These are phyloP conservation scores for Gnomoniopsis sp. DNA, from an alignment of 2,329 filamentous ascomycete species.

Conservation along the genomic window DNA sequence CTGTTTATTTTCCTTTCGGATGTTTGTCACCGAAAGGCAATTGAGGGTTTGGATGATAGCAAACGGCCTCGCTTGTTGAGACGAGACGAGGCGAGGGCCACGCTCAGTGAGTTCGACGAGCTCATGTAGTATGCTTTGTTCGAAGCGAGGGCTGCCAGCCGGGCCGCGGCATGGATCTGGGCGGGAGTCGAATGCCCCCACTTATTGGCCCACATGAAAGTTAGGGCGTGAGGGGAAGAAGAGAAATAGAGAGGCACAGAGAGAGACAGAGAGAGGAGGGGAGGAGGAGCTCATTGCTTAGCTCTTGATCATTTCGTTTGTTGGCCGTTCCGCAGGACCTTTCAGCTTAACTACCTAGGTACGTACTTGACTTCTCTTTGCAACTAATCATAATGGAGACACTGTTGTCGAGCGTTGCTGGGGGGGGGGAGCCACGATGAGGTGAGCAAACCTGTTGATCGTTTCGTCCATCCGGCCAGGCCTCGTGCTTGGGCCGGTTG, in stretches of 20 bases:
- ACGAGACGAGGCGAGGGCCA: slow-evolving; percentile 2
- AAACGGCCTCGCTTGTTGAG: slow-evolving; percentile 5
- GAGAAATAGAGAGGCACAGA: too few relatives aligned
- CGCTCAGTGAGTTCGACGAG: background rate
- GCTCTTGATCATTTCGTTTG: background rate
- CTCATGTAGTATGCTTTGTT: background rate
- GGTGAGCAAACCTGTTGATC: background rate
- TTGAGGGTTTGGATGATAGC: background rate
- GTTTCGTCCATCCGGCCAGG: background rate
- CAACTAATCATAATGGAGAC: too few relatives aligned
- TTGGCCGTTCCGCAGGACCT: background rate
- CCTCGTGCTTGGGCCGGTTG: background rate
- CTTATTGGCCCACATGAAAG: background rate
- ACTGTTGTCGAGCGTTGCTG: too few relatives aligned
- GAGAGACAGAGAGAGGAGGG: too few relatives aligned
- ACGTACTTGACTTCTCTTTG: too few relatives aligned
- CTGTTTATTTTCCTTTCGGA: background rate
- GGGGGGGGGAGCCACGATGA: background rate
- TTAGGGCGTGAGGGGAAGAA: too few relatives aligned
- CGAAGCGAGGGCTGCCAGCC: background rate
- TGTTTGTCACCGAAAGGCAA: background rate
- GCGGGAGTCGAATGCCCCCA: background rate
- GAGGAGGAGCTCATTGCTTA: too few relatives aligned
- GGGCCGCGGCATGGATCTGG: background rate
- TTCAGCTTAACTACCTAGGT: background rate